Evolutionary conservation across 441 rosid genomes (phyloP).

Genomic region (Bruguiera hainesii): DNA sequence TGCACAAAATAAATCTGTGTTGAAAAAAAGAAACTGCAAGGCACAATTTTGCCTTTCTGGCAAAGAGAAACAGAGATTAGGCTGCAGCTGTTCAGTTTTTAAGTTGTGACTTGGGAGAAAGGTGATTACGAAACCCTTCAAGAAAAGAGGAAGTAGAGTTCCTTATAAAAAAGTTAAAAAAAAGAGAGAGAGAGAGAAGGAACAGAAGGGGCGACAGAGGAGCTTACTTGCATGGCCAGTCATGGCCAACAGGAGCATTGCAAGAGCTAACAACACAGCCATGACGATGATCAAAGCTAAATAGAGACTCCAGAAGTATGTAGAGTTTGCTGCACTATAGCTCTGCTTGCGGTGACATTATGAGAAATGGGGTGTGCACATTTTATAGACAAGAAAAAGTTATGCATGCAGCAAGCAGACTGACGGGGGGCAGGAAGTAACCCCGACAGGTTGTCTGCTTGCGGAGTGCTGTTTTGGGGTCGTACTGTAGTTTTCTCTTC

Average conservation of each 20-base stretch:
- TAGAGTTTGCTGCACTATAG: not conserved
- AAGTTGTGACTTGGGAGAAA: no score
- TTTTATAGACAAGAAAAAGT: not conserved
- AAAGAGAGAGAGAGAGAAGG: not conserved
- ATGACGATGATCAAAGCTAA: constrained; percentile 14
- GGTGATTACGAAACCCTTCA: no score
- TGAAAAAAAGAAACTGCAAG: no score
- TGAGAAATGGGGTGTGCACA: no score
- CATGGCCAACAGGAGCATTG: constrained; percentile 55
- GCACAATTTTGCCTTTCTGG: no score
- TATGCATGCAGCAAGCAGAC: not conserved
- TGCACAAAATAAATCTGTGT: no score
- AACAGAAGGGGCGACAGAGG: not conserved
- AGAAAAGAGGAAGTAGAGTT: no score
- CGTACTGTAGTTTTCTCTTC: no score
- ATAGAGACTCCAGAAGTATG: not conserved
- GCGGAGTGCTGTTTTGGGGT: no score
- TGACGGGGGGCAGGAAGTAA: no score
- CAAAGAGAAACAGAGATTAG: not conserved
- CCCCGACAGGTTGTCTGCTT: no score
- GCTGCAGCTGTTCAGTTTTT: not conserved
- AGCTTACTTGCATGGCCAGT: constrained; percentile 70
- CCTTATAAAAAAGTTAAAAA: not conserved
- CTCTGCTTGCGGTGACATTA: not conserved
- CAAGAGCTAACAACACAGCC: constrained; percentile 46